Evolutionary conservation across 2,329 filamentous ascomycete species (phyloP).

Genomic region (Aspergillus glaucus): DNA sequence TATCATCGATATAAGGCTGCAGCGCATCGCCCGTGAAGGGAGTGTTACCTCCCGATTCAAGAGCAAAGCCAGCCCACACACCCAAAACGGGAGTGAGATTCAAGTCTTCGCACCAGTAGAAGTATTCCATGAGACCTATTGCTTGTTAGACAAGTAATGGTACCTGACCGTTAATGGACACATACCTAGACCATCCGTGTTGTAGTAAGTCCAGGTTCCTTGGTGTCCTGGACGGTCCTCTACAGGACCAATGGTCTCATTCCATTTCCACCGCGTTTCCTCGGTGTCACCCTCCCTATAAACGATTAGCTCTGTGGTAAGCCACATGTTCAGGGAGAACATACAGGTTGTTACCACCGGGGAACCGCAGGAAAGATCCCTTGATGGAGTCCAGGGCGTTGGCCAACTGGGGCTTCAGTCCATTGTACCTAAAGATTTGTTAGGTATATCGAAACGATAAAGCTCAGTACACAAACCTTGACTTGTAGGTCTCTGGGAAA

Average conservation of each 20-base stretch:
- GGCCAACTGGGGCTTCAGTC: slow-evolving; percentile 50
- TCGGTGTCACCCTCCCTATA: slow-evolving; percentile 15
- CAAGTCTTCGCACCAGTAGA: slow-evolving; percentile 54
- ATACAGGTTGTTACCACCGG: slow-evolving; percentile 57
- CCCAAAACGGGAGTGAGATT: slow-evolving; percentile 50
- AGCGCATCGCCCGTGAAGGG: slow-evolving; percentile 44
- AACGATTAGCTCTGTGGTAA: background rate
- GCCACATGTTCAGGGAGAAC: slow-evolving; percentile 3
- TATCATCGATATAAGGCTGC: slow-evolving; percentile 51
- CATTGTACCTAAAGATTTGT: slow-evolving; percentile 38
- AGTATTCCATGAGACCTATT: slow-evolving; percentile 49
- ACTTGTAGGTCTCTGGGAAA: slow-evolving; percentile 14
- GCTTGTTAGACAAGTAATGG: background rate
- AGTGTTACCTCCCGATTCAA: slow-evolving; percentile 46
- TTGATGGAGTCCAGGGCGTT: slow-evolving; percentile 49
- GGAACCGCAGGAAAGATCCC: slow-evolving; percentile 55
- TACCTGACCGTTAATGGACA: too few species aligned
- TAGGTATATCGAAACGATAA: background rate
- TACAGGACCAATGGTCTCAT: slow-evolving; percentile 34
- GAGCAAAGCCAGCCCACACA: slow-evolving; percentile 51
- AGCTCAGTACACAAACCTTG: background rate
- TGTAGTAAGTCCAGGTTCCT: slow-evolving; percentile 51
- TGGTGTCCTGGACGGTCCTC: slow-evolving; percentile 46
- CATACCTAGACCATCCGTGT: slow-evolving; percentile 53
- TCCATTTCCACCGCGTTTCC: slow-evolving; percentile 30